These are phyloP conservation scores for Alternaria gansuensis DNA, from an alignment of 2,329 filamentous ascomycete genomes.

Conservation along the genomic window DNA sequence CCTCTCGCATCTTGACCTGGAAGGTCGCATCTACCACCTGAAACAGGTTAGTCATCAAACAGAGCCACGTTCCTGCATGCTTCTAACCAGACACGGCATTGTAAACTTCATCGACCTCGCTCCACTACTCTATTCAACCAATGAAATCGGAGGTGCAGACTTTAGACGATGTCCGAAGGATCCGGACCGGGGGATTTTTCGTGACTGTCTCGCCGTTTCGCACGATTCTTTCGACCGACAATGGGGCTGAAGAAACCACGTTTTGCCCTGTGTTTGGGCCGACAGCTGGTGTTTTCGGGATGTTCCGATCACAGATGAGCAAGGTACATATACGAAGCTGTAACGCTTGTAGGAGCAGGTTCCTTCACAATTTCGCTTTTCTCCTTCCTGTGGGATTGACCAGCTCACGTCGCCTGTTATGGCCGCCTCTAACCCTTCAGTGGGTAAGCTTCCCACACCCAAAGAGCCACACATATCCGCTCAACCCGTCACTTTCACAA, in stretches of 20 bases:
- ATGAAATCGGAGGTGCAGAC: not conserved
- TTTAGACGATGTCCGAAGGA: slow-evolving; percentile 4
- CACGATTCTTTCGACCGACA: slow-evolving; percentile 10
- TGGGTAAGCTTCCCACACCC: not conserved
- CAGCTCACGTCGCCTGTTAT: slow-evolving; percentile 9
- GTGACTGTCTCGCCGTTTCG: slow-evolving; percentile 8
- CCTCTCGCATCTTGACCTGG: not conserved
- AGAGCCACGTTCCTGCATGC: slow-evolving; percentile 18
- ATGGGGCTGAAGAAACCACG: slow-evolving; percentile 14
- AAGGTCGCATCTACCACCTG: slow-evolving; percentile 3
- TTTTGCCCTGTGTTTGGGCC: slow-evolving; percentile 10
- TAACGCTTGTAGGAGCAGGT: not conserved
- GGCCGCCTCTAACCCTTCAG: slow-evolving; percentile 8
- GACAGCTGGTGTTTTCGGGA: slow-evolving; percentile 16
- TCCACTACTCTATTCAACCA: slow-evolving; percentile 11
- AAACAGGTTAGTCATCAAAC: slow-evolving; percentile 8
- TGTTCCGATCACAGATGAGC: slow-evolving; percentile 6
- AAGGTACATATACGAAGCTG: slow-evolving; percentile 18
- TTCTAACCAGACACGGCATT: slow-evolving; percentile 21
- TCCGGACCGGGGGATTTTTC: slow-evolving; percentile 12
- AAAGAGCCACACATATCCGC: slow-evolving; percentile 32
- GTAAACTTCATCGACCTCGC: slow-evolving; percentile 25
- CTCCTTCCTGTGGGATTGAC: slow-evolving; percentile 1
- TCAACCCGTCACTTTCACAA: slow-evolving; percentile 55
- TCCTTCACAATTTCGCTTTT: not conserved